Conservation (phyloP, 345 rosid genomes). For the Salix purpurea region DNA sequence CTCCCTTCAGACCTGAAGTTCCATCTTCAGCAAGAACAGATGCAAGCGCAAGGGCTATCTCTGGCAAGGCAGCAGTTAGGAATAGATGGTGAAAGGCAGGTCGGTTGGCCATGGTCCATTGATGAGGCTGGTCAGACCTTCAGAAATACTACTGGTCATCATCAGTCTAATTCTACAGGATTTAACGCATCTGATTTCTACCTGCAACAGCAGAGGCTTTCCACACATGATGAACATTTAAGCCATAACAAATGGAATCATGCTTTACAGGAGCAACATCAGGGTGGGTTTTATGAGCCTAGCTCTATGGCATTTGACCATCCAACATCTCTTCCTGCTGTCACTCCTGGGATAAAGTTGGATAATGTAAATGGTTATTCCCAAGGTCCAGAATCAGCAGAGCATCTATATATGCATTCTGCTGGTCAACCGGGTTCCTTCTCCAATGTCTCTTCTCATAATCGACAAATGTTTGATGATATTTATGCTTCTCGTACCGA, state of each 20-base stretch:
- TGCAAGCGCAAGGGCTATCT: constrained; percentile 35
- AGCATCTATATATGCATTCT: constrained; percentile 17
- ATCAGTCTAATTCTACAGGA: constrained; percentile 21
- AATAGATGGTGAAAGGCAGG: constrained; percentile 46
- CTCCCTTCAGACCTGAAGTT: constrained; percentile 31
- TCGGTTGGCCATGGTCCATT: constrained; percentile 20
- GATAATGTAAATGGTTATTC: constrained; percentile 21
- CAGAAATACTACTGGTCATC: background rate
- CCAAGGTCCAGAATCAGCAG: constrained; percentile 20
- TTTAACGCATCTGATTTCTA: constrained; percentile 24
- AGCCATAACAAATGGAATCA: constrained; percentile 23
- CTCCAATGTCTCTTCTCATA: constrained; percentile 15
- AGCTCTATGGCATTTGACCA: constrained; percentile 24
- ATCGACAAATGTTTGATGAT: constrained; percentile 17
- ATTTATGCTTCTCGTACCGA: constrained; percentile 24
- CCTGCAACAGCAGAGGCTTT: constrained; percentile 25
- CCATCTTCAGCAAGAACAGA: constrained; percentile 30
- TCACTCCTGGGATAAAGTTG: constrained; percentile 17
- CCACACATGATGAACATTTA: constrained; percentile 27
- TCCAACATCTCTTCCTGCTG: constrained; percentile 15
- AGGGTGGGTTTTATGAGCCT: constrained; percentile 29
- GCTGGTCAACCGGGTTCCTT: constrained; percentile 22
- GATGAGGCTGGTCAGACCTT: constrained; percentile 8
- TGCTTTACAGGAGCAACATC: constrained; percentile 25
- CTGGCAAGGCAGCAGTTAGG: constrained; percentile 38